Conservation (phyloP, 768 basidiomycete species). For the Leccinum pellstonianum region DNA sequence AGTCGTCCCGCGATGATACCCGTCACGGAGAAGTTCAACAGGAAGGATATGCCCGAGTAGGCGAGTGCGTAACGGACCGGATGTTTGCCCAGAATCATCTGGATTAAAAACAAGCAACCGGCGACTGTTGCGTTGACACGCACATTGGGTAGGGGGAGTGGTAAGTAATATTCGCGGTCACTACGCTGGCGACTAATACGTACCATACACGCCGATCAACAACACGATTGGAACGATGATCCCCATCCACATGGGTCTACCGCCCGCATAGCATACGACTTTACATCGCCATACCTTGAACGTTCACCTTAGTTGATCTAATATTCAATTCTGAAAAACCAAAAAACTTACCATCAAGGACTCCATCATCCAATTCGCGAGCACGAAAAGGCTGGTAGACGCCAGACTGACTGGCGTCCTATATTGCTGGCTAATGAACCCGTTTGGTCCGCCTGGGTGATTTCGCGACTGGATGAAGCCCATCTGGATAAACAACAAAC, state of each 20-base stretch:
- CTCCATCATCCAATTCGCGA: slow-evolving; percentile 25
- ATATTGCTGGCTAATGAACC: neutral
- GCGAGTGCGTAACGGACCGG: neutral
- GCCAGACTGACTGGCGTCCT: slow-evolving; percentile 1
- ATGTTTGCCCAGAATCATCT: neutral
- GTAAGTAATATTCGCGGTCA: neutral
- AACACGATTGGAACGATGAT: slow-evolving; percentile 8
- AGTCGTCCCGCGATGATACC: slow-evolving; percentile 18
- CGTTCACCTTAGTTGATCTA: neutral
- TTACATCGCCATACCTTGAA: slow-evolving; percentile 25
- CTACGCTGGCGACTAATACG: neutral
- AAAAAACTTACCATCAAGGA: slow-evolving; percentile 18
- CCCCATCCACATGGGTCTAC: slow-evolving; percentile 6
- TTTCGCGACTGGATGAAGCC: slow-evolving; percentile 14
- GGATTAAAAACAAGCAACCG: slow-evolving; percentile 5
- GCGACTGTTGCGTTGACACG: slow-evolving; percentile 2
- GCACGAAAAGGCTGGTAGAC: slow-evolving; percentile 14
- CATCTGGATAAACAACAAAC: slow-evolving; percentile 16
- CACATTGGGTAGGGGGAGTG: neutral
- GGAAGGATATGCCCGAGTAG: slow-evolving; percentile 13
- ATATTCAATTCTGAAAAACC: neutral
- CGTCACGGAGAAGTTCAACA: slow-evolving; percentile 18
- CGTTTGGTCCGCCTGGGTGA: slow-evolving; percentile 18
- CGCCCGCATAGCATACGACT: slow-evolving; percentile 17
- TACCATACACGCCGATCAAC: slow-evolving; percentile 15